Base-by-base conservation (phyloP, 129 eudicot species). In the Pulicaria dysenterica region DNA sequence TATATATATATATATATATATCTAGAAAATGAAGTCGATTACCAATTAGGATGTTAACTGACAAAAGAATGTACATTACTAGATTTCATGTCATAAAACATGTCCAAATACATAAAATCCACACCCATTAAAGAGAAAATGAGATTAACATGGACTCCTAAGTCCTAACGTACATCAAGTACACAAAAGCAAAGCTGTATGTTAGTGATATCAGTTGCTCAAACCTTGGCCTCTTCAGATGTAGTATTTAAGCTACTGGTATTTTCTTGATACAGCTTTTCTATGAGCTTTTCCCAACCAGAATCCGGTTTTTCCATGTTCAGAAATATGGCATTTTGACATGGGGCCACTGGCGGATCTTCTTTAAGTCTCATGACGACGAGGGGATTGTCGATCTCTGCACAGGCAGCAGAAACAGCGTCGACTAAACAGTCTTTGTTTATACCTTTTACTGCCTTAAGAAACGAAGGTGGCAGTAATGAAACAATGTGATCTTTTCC, bases 381-480 rank as follows among this genome's bases (percentile, higher is more conserved):
- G 4, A 91, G 81, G 37, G 92, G 95, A 65, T 91, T 81, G 34
- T 70, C 84, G 40, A 85, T 74, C 60, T 53, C 39, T 24, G 72
- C 44, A 12, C 88, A 61, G 0, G 84, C 92, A 16, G 24, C 42
- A 6, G 81, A 88, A 50, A 91, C 34, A 10, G 72, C 81, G 60
- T 73, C 63, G 4, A 79, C 34, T 8, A 54, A 17, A 65, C 8
- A 1, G 16, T 46, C 39, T 44, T 45, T 71, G 8, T 59, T 63
- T 10, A 67, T 8, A 16, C 58, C 66, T 43, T 47, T 43, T 17
- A 86, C 64, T 45, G 74, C 81, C 37, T 70, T 69, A 43, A 10
- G 10, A 12, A 88, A 88, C 9, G 8, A 70, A 64, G 16, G 14
- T 3, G 92, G 97, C 66, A 88, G 75, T 31, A 57, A 44, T 0